Percentiles rank a stretch among this genome's conserved stretches.
These are phyloP conservation scores for Heterobasidion irregulare DNA, from an alignment of 1,284 basidiomycete genomes.

Conservation along the genomic window DNA sequence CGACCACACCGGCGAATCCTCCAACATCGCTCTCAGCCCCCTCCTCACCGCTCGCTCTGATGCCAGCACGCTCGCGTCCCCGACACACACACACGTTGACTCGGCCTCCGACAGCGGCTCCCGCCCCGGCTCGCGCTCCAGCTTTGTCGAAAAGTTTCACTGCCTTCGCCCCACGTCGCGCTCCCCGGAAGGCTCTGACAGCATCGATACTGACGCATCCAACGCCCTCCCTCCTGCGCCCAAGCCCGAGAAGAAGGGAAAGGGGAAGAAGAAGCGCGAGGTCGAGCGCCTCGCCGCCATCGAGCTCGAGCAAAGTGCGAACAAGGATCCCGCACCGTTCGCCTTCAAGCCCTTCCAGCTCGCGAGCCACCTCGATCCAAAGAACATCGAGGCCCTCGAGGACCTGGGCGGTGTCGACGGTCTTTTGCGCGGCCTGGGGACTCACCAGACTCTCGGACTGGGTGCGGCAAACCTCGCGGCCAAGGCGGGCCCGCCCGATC, in stretches of 20 bases:
- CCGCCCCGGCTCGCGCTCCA: slow-evolving; percentile 16
- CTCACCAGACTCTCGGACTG: slow-evolving; percentile 53
- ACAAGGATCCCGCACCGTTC: slow-evolving; percentile 68
- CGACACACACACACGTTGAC: slow-evolving; percentile 28
- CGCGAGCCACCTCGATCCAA: slow-evolving; percentile 86
- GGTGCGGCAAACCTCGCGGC: slow-evolving; percentile 12
- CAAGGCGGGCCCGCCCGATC: slow-evolving; percentile 4
- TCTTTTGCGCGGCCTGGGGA: slow-evolving; percentile 71
- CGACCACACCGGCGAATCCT: slow-evolving; percentile 17
- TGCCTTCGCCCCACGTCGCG: slow-evolving; percentile 14
- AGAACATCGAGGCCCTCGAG: slow-evolving; percentile 61
- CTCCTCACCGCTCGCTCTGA: slow-evolving; percentile 20
- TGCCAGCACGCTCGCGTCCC: slow-evolving; percentile 23
- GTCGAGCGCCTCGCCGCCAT: slow-evolving; percentile 21
- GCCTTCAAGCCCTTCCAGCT: slow-evolving; percentile 67
- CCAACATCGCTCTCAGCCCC: slow-evolving; percentile 13
- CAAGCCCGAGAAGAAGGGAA: slow-evolving; percentile 10
- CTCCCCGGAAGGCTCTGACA: slow-evolving; percentile 15
- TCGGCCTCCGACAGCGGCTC: slow-evolving; percentile 20
- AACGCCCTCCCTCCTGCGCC: slow-evolving; percentile 7
- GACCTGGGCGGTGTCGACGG: slow-evolving; percentile 69
- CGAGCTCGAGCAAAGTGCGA: slow-evolving; percentile 45
- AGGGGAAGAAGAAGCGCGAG: slow-evolving; percentile 20
- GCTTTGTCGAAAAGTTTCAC: slow-evolving; percentile 7
- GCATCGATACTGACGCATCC: slow-evolving; percentile 9